These are phyloP conservation scores for Aspergillus avenaceus DNA, from an alignment of 495 filamentous ascomycete genomes.

Conservation along the genomic window DNA sequence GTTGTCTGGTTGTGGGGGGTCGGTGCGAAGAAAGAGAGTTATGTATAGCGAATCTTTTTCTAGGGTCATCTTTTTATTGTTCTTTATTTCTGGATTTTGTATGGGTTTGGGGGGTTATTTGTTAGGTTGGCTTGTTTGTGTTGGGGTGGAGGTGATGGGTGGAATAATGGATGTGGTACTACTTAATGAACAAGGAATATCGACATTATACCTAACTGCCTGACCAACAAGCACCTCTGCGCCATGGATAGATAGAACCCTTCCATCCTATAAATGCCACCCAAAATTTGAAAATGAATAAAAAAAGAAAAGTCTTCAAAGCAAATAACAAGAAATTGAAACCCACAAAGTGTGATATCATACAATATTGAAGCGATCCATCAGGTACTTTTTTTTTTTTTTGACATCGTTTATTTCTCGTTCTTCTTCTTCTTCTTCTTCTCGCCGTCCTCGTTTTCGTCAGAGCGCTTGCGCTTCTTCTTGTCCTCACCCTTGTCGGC, in stretches of 20 bases:
- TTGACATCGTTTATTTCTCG: constrained; percentile 32
- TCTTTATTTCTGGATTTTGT: not conserved
- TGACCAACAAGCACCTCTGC: constrained; percentile 29
- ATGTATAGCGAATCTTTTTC: constrained; percentile 12
- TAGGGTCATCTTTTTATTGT: not conserved
- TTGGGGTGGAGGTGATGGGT: not conserved
- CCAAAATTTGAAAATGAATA: constrained; percentile 32
- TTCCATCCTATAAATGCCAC: constrained; percentile 42
- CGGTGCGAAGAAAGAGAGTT: constrained; percentile 8
- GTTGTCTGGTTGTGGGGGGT: constrained; percentile 16
- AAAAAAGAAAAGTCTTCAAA: constrained; percentile 28
- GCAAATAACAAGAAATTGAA: constrained; percentile 21
- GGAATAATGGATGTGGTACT: not conserved
- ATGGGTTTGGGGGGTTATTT: too few relatives aligned
- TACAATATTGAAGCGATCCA: constrained; percentile 39
- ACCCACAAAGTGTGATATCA: constrained; percentile 42
- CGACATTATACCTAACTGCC: constrained; percentile 30
- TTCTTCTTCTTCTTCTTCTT: constrained; percentile 54
- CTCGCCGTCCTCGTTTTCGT: constrained; percentile 40
- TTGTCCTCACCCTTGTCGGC: constrained; percentile 38
- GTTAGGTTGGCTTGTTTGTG: too few relatives aligned
- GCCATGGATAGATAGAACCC: constrained; percentile 30
- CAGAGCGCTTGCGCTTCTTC: constrained; percentile 56
- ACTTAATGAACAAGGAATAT: constrained; percentile 6
- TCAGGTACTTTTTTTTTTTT: constrained; percentile 17